These are phyloP conservation scores for Verbena officinalis DNA, from an alignment of 257 asterid species.

Conservation along the genomic window DNA sequence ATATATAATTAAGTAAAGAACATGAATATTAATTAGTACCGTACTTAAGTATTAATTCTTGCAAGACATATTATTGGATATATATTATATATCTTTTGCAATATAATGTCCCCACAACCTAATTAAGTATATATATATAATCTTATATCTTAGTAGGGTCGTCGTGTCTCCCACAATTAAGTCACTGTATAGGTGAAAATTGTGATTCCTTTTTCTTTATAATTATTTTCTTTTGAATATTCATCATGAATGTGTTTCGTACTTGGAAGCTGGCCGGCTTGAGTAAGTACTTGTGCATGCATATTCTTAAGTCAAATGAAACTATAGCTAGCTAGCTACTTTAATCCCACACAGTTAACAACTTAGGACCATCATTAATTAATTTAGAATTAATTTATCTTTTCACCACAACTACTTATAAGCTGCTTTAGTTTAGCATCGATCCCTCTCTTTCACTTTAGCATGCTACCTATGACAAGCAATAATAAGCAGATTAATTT, in stretches of 20 bases:
- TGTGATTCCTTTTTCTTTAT: constrained; percentile 48
- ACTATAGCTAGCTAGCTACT: too few relatives aligned
- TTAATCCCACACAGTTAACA: constrained; percentile 26
- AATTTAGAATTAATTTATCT: constrained; percentile 35
- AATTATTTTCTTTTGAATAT: constrained; percentile 65
- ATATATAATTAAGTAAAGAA: constrained; percentile 27
- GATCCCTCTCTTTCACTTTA: constrained; percentile 31
- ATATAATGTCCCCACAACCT: constrained; percentile 36
- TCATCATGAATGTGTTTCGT: constrained; percentile 53
- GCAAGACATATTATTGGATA: constrained; percentile 47
- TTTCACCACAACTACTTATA: constrained; percentile 16
- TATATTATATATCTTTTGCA: constrained; percentile 30
- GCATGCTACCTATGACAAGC: too few relatives aligned
- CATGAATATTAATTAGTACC: neutral
- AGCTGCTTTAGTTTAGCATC: constrained; percentile 27
- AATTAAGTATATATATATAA: constrained; percentile 37
- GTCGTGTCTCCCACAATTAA: constrained; percentile 32
- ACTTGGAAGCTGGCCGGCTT: too few relatives aligned
- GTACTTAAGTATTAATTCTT: neutral
- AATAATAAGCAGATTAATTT: neutral
- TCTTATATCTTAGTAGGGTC: constrained; percentile 31
- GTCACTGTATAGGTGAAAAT: constrained; percentile 41
- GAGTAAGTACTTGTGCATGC: constrained; percentile 39
- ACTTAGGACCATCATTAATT: constrained; percentile 18
- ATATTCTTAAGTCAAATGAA: constrained; percentile 39